These are phyloP conservation scores for Adansonia digitata DNA, from an alignment of 345 rosid genomes.

Conservation along the genomic window DNA sequence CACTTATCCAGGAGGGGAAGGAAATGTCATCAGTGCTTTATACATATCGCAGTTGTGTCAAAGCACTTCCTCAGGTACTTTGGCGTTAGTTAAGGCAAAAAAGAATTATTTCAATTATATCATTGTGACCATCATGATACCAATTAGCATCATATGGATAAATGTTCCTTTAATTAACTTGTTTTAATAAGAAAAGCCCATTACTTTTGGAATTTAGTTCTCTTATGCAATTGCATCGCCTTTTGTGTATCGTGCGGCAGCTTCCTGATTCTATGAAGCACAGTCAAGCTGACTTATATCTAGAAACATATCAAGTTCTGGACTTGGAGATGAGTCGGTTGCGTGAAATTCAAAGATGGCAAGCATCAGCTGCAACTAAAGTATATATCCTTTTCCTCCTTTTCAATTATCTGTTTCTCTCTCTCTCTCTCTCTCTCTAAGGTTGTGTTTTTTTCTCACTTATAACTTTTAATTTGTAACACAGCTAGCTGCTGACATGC, in stretches of 20 bases:
- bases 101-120: background rate
- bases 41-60: slow-evolving; percentile 95
- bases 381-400: slow-evolving; percentile 27
- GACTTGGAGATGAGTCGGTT: slow-evolving; percentile 98
- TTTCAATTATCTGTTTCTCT: background rate
- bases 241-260: slow-evolving; percentile 38
- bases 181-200: background rate
- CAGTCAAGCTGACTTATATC: slow-evolving; percentile 92
- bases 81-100: background rate
- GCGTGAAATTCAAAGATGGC: slow-evolving; percentile 98
- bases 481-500: slow-evolving; percentile 99
- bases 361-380: slow-evolving; percentile 87
- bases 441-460: slow-evolving; percentile 1
- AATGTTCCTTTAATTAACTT: background rate
- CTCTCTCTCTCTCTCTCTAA: background rate
- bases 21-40: slow-evolving; percentile 97
- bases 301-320: slow-evolving; percentile 98
- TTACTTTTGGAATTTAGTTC: background rate
- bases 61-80: slow-evolving; percentile 97
- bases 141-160: background rate
- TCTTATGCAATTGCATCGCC: background rate
- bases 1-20: slow-evolving; percentile 88
- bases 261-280: slow-evolving; percentile 99
- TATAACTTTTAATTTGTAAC: slow-evolving; percentile 24
- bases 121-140: background rate